Conservation (phyloP, 805 yeast species). For the Pichia kluyveri region DNA sequence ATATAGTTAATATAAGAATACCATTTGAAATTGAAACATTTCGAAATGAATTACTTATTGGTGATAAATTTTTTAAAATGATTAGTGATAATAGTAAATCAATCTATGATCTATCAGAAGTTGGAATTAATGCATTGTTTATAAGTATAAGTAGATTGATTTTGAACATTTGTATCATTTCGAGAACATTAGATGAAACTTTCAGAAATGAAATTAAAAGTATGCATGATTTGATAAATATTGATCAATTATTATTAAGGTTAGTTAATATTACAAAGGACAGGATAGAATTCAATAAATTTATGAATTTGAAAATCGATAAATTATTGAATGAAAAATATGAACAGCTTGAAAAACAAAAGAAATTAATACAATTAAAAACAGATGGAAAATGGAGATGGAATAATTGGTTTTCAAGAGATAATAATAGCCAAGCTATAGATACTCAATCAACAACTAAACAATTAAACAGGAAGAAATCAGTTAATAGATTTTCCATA, state of each 20-base stretch:
- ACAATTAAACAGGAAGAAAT: background rate
- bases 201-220: background rate
- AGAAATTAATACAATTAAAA: background rate
- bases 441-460: background rate
- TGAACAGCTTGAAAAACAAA: background rate
- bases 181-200: background rate
- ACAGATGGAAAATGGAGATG: background rate
- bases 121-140: background rate
- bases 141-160: constrained; percentile 3
- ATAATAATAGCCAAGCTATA: background rate
- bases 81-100: background rate
- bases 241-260: background rate
- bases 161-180: constrained; percentile 1
- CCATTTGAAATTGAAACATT: constrained; percentile 14
- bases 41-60: constrained; percentile 1
- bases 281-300: background rate
- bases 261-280: background rate
- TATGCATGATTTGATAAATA: constrained; percentile 14
- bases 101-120: background rate
- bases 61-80: background rate
- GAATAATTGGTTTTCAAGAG: background rate
- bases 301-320: constrained; percentile 7
- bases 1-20: constrained; percentile 12
- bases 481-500: background rate
- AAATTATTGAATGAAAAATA: background rate